Evolutionary conservation across 2,329 filamentous ascomycete genomes (phyloP).

Genomic region (Epichloe sp.): DNA sequence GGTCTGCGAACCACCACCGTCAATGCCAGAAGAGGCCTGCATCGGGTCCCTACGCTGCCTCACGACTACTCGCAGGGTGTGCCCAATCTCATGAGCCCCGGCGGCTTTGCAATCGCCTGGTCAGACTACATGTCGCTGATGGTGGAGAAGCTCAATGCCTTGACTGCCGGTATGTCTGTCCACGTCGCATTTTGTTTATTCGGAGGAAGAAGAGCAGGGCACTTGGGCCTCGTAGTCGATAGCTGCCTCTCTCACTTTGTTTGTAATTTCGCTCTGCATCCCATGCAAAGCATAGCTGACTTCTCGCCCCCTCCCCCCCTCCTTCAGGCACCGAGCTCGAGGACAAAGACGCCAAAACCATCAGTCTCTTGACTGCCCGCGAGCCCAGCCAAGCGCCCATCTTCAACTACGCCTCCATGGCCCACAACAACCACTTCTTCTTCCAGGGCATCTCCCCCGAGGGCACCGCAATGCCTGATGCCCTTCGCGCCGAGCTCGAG

Average conservation of each 20-base stretch:
- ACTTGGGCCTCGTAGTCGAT: too few relatives aligned
- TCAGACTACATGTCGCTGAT: constrained; percentile 66
- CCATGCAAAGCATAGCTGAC: too few relatives aligned
- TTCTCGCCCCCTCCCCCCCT: too few relatives aligned
- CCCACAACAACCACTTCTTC: constrained; percentile 82
- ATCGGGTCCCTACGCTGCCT: constrained; percentile 32
- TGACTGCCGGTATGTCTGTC: constrained; percentile 51
- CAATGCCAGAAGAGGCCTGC: constrained; percentile 28
- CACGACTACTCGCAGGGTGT: constrained; percentile 41
- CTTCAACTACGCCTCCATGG: constrained; percentile 97
- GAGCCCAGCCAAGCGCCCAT: constrained; percentile 61
- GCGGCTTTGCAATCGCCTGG: constrained; percentile 67
- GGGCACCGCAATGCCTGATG: constrained; percentile 39
- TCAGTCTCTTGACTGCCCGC: constrained; percentile 65
- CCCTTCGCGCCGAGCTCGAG: constrained; percentile 47
- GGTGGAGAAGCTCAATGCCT: constrained; percentile 60
- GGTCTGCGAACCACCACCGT: constrained; percentile 21
- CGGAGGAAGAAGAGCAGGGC: too few relatives aligned
- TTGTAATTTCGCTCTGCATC: too few relatives aligned
- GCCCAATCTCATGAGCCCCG: constrained; percentile 54
- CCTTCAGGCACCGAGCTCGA: constrained; percentile 49
- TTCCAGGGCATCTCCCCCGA: constrained; percentile 42
- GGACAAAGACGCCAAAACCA: constrained; percentile 46
- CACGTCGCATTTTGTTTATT: not conserved
- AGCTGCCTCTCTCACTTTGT: too few relatives aligned